Evolutionary conservation across 352 stramenopile species (phyloP), one percentile per base, ranked within the genome.

Genomic region (Globisporangium paroecandrum): DNA sequence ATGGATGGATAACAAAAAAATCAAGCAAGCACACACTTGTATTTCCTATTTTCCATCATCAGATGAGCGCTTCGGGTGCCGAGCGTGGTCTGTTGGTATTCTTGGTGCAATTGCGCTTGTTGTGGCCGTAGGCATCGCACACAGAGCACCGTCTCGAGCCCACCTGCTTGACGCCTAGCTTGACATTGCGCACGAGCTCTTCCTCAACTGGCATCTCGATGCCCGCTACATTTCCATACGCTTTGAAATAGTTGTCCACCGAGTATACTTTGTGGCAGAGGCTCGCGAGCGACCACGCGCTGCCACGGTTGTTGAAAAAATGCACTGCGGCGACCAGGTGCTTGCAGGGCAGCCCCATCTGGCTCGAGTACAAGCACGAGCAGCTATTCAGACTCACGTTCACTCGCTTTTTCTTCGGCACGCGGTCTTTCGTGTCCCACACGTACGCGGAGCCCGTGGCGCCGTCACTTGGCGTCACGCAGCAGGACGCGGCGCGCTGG

Each of bases 381-480:
- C 77, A 83, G 53, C 67, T 67, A 24, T 72, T 67, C 10, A 56
- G 46, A 29, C 72, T 79, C 46, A 83, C 38, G 57, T 75, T 80
- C 67, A 81, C 77, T 10, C 77, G 77, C 5, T 72, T 70, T 43
- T 83, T 83, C 67, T 73, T 83, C 12, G 68, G 47, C 9, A 76
- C 13, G 66, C 46, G 7, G 38, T 77, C 1, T 70, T 43, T 66
- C 24, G 73, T 65, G 36, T 81, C 70, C 70, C 69, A 82, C 7
- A 84, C 66, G 54, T 84, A 84, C 1, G 77, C 77, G 10, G 68
- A 74, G 32, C 77, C 77, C 0, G 56, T 78, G 29, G 82, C 77
- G 36, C 66, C 68, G 34, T 82, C 77, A 18, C 77, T 84, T 0
- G 75, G 77, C 12, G 71, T 73, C 3, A 82, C 77, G 61, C 72